phyloP scores from a whole-genome alignment of 2,329 filamentous ascomycete genomes.

The Diaporthe sp. region DNA sequence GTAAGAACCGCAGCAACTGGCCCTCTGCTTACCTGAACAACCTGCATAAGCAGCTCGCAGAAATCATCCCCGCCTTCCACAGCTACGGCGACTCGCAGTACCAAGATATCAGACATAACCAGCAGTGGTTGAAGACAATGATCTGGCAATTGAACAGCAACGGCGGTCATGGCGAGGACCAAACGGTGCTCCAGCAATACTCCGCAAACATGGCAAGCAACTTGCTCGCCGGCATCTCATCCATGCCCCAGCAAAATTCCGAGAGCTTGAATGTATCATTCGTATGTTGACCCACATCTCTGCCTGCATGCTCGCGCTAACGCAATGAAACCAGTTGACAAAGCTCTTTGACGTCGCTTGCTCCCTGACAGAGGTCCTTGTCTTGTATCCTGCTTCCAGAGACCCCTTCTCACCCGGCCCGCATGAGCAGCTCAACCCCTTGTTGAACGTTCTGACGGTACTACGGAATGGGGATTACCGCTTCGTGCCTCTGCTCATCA shows the following conservation, averaged over 20 bases:
- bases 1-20: conserved; percentile 72
- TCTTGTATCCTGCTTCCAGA: conserved; percentile 71
- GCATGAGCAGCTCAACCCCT: conserved; percentile 79
- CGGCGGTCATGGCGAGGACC: conserved; percentile 62
- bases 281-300: conserved; percentile 61
- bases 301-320: conserved; percentile 26
- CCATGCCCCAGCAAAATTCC: conserved; percentile 80
- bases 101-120: conserved; percentile 69
- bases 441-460: conserved; percentile 76
- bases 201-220: conserved; percentile 75
- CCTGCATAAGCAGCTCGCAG: conserved; percentile 74
- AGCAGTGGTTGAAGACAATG: conserved; percentile 76
- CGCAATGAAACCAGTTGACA: conserved; percentile 70
- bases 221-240: conserved; percentile 75
- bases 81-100: conserved; percentile 67
- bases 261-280: conserved; percentile 82
- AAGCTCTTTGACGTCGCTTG: conserved; percentile 85
- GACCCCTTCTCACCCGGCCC: conserved; percentile 77
- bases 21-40: conserved; percentile 68
- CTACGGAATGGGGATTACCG: conserved; percentile 83
- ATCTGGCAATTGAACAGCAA: conserved; percentile 73
- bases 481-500: conserved; percentile 82
- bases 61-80: conserved; percentile 66
- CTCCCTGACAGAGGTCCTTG: conserved; percentile 80
- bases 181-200: conserved; percentile 73